Base-by-base conservation (phyloP, 2,329 filamentous ascomycete species). In the Colletotrichum sublineola region DNA sequence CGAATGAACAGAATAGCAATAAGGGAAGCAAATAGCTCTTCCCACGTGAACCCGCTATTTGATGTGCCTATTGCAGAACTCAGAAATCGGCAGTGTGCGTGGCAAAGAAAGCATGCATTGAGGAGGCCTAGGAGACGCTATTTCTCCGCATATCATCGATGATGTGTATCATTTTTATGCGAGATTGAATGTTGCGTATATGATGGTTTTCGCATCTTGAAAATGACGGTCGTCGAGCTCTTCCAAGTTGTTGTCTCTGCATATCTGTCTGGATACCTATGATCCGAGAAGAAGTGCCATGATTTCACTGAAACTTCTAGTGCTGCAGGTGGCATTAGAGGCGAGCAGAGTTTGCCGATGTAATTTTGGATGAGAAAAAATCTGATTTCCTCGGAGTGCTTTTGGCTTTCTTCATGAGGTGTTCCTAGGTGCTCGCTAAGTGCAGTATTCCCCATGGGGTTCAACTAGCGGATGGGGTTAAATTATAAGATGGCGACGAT, bases 201-300 rank as follows among this genome's bases (percentile, higher is more conserved):
- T 1, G 46, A 38, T 29, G 38, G 29, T 55, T 67, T 7, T 61
- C 18, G 36, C 2, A 56, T n/a, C 6, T 31, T 18, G 3, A 40
- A 56, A 48, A 67, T 0, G 55, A 33, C 2, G n/a, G 46, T 48
- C 2, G 38, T 67, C 2, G 55, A 60, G 24, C 53, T 62, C 40
- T 61, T 55, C n/a, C 56, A 67, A 15, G 60, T 15, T 5, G 44
- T 15, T n/a, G 44, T 70, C 33, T 67, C 38, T 1, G 6, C 2
- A n/a, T 9, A 44, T 15, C 40, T 42, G 18, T 7, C 15, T 8
- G 5, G 20, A 2, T 44, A 20, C 6, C 18, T 44, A 20, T 44
- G 1, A 5, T 20, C 18, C 6, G 3, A n/a, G 44, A 8, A n/a
- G 18, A 44, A 44, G 18, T 7, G 15, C 6, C 0, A 44, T 44